Conservation (phyloP, 2,329 filamentous ascomycete species). For the Claviceps capensis region DNA sequence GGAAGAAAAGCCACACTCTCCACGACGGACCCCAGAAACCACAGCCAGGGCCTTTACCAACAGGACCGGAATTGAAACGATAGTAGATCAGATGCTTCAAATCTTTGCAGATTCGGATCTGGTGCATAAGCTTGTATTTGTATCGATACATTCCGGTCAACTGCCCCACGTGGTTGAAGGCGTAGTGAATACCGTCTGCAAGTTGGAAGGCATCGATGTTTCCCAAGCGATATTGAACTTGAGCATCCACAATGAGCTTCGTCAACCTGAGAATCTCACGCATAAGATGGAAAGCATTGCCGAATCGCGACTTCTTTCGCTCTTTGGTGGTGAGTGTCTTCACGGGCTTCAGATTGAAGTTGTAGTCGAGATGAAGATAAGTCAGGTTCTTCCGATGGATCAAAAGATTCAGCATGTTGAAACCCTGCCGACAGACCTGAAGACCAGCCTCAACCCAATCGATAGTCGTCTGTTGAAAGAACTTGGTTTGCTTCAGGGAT, state of each 20-base stretch:
- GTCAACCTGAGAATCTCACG: conserved; percentile 90
- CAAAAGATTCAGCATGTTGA: conserved; percentile 96
- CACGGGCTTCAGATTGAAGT: conserved; percentile 98
- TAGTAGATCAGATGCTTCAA: conserved; percentile 99
- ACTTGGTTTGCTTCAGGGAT: conserved; percentile 90
- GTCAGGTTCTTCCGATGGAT: conserved; percentile 98
- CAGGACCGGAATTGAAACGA: conserved; percentile 91
- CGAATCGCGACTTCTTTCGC: conserved; percentile 97
- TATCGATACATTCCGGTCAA: conserved; percentile 99
- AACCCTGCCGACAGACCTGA: conserved; percentile 94
- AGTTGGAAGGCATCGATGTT: conserved; percentile 99
- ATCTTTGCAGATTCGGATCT: conserved; percentile 98
- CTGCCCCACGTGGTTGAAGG: conserved; percentile 97
- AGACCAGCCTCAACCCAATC: conserved; percentile 98
- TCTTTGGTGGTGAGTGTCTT: conserved; percentile 98
- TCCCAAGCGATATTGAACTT: conserved; percentile 92
- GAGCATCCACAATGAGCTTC: conserved; percentile 95
- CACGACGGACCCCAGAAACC: conserved; percentile 98
- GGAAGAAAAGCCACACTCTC: conserved; percentile 98
- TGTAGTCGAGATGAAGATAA: conserved; percentile 96
- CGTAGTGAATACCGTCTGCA: conserved; percentile 96
- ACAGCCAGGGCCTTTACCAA: conserved; percentile 93
- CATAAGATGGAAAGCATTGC: conserved; percentile 98
- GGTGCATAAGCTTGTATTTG: conserved; percentile 99
- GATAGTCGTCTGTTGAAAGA: conserved; percentile 98